A percentile compares a stretch with the other conserved stretches of the same genome.
These are phyloP conservation scores for Vaccinium corymbosum DNA, from an alignment of 148 eudicot species.

Conservation along the genomic window DNA sequence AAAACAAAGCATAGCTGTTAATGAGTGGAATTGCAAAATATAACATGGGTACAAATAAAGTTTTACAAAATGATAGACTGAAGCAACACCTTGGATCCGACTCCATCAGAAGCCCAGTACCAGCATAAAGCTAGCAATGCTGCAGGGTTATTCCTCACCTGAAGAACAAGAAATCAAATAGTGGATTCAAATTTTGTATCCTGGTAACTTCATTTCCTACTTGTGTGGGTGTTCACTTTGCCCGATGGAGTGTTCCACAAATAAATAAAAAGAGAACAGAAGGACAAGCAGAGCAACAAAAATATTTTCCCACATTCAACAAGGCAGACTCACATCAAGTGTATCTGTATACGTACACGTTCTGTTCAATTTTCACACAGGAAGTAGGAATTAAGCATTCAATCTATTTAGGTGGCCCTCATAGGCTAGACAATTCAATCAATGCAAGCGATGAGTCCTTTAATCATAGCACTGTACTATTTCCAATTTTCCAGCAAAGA, in stretches of 20 bases:
- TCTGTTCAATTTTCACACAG: neutral
- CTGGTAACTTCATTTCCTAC: neutral
- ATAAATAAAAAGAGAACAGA: neutral
- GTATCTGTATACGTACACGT: neutral
- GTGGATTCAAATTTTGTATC: neutral
- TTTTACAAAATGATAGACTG: slow-evolving; percentile 8
- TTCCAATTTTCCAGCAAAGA: neutral
- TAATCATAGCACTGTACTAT: neutral
- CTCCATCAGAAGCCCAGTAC: slow-evolving; percentile 98
- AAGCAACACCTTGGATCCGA: slow-evolving; percentile 84
- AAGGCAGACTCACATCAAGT: slow-evolving; percentile 3
- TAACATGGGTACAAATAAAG: slow-evolving; percentile 1
- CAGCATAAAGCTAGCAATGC: slow-evolving; percentile 94
- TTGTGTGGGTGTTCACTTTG: neutral
- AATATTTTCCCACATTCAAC: neutral
- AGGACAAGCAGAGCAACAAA: neutral
- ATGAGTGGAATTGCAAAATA: slow-evolving; percentile 1
- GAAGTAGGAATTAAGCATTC: neutral
- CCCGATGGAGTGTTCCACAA: neutral
- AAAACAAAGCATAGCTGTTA: slow-evolving; percentile 12
- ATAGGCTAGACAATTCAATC: neutral
- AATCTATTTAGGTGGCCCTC: neutral
- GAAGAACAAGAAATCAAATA: slow-evolving; percentile 22
- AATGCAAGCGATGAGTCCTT: slow-evolving; percentile 1
- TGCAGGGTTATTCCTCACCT: slow-evolving; percentile 86